A percentile compares a stretch with the other conserved stretches of the same genome.
Evolutionary conservation across 139 green algal species (phyloP).

Genomic region (Closterium sp.): DNA sequence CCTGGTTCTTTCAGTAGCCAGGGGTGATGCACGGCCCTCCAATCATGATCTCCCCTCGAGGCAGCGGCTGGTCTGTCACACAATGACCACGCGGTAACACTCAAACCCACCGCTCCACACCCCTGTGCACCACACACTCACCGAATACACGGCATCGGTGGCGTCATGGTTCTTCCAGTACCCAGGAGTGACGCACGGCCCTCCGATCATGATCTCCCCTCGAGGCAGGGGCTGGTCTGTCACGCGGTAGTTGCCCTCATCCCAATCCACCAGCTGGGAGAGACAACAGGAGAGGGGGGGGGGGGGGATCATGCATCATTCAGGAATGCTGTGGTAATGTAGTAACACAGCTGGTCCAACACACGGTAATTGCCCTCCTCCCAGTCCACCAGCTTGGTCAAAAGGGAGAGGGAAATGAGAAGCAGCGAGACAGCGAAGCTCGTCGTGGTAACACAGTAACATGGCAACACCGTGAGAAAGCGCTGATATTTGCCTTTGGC

Average conservation of each 20-base stretch:
- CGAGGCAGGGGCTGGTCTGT: conserved; percentile 46
- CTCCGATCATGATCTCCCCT: conserved; percentile 55
- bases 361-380: too few relatives aligned
- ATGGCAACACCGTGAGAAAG: too few relatives aligned
- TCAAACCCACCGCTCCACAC: background rate
- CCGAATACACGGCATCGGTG: conserved; percentile 38
- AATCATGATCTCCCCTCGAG: conserved; percentile 55
- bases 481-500: too few relatives aligned
- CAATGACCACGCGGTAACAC: too few relatives aligned
- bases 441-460: too few relatives aligned
- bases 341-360: too few relatives aligned
- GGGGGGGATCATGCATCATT: too few relatives aligned
- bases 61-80: conserved; percentile 44
- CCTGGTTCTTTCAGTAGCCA: conserved; percentile 54
- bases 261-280: conserved; percentile 48
- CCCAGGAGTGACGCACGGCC: conserved; percentile 41
- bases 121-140: background rate
- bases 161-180: conserved; percentile 55
- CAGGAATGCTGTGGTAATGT: too few relatives aligned
- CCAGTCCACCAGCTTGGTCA: conserved; percentile 51
- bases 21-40: conserved; percentile 43
- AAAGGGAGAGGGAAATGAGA: too few relatives aligned
- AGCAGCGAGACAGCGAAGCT: too few relatives aligned
- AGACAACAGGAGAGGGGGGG: too few relatives aligned
- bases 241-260: conserved; percentile 73